Conservation (phyloP, 129 eudicot species). For the Centella asiatica region DNA sequence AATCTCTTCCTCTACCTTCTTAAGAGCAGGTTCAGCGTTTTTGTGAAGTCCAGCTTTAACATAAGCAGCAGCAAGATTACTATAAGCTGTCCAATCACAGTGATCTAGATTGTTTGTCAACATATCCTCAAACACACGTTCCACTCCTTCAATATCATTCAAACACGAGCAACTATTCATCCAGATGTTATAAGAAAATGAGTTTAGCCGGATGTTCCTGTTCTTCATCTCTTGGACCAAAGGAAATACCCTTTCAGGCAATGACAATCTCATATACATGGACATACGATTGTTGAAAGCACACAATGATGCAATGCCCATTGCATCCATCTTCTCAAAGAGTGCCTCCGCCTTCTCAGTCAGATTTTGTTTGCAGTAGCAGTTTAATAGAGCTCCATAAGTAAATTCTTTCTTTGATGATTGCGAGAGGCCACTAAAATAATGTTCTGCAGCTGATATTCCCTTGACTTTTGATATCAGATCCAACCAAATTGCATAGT, state of each 20-base stretch:
- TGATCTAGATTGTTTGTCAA: conserved; percentile 11
- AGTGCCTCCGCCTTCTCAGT: conserved; percentile 56
- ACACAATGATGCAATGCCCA: conserved; percentile 32
- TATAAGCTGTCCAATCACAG: conserved; percentile 61
- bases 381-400: conserved; percentile 65
- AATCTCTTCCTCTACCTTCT: conserved; percentile 43
- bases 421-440: conserved; percentile 49
- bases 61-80: conserved; percentile 53
- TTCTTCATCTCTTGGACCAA: conserved; percentile 56
- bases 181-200: conserved; percentile 44
- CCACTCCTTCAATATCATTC: conserved; percentile 60
- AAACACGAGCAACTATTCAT: conserved; percentile 51
- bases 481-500: conserved; percentile 51
- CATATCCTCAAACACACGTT: conserved; percentile 63
- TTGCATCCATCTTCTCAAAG: conserved; percentile 44
- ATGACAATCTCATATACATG: conserved; percentile 37
- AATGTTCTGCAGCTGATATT: conserved; percentile 60
- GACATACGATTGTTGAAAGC: conserved; percentile 59
- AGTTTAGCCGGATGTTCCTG: conserved; percentile 30
- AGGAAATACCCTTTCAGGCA: conserved; percentile 55
- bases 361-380: conserved; percentile 47
- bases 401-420: conserved; percentile 26
- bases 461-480: conserved; percentile 54
- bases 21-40: conserved; percentile 54
- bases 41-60: conserved; percentile 40